Evolutionary conservation across 177 flowering plant species (phyloP), one percentile per base, ranked within the genome.

Genomic region (Vitis hybrid): DNA sequence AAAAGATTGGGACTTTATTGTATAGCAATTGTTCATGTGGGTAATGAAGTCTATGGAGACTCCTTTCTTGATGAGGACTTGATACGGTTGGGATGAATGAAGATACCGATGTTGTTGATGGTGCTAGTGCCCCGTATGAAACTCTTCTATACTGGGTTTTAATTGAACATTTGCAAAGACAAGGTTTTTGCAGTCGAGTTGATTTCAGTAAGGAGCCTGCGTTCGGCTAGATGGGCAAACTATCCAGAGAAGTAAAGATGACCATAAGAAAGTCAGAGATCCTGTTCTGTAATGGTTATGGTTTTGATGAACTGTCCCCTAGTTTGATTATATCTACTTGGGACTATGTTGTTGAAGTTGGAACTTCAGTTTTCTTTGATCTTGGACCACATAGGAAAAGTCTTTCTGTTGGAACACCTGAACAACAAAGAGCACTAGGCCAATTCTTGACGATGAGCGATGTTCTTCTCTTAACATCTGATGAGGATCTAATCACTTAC

Each of bases 181-280:
- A 95, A 86, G 98, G 93, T n/a, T 96, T 96, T 79, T 96, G 98
- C 80, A 94, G 98, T 80, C 93, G 88, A 71, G 92, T 94, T 74
- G 98, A 95, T 88, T 93, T 93, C 70, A 81, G 79, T 26, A 66
- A 83, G 58, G 94, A 90, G 74, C 99, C 99, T 77, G 97, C 92
- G 45, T 96, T 91, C 77, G 76, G 81, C 84, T 96, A 97, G 99
- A 67, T 96, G 85, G 80, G 60, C n/a, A 70, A 62, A 31, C 80
- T 96, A 12, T 83, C 97, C 48, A 75, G 31, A 70, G 83, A 85
- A 76, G 94, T 85, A n/a, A 83, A 86, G 81, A 69, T 67, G 74
- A 88, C 94, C 50, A 90, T 92, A 22, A 79, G 73, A 73, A 81
- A 73, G 70, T 87, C 99, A 12, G 92, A 88, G 80, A 72, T 92